phyloP scores from a whole-genome alignment of 345 rosid species.

The Hevea brasiliensis region DNA sequence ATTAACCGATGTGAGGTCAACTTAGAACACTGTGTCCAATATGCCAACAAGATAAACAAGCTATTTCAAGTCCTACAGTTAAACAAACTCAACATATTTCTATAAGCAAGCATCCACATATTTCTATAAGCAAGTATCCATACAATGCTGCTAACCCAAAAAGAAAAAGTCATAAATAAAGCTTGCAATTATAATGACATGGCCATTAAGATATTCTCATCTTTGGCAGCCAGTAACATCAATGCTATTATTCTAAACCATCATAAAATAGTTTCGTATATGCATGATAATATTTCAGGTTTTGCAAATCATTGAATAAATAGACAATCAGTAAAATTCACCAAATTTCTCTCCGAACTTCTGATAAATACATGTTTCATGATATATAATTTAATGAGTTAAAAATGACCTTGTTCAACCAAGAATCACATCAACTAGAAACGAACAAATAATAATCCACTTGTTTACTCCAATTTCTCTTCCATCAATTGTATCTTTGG shows the following conservation, averaged over 20 bases:
- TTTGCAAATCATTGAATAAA: not conserved
- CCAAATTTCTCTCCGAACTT: not conserved
- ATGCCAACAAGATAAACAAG: slow-evolving; percentile 12
- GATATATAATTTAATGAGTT: too few relatives aligned
- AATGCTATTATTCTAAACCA: not conserved
- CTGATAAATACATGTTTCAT: not conserved
- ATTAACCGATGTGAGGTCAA: slow-evolving; percentile 27
- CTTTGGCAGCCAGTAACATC: not conserved
- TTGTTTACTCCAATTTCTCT: too few relatives aligned
- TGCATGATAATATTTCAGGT: not conserved
- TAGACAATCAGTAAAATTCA: not conserved
- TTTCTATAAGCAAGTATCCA: not conserved
- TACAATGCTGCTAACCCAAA: not conserved
- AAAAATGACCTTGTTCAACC: not conserved
- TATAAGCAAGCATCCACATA: not conserved
- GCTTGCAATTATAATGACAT: not conserved
- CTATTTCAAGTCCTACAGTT: not conserved
- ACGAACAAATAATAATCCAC: too few relatives aligned
- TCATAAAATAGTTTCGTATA: too few relatives aligned
- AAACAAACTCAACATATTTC: not conserved
- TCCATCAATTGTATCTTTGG: not conserved
- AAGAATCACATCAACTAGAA: not conserved
- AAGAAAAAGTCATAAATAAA: not conserved
- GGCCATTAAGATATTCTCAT: not conserved
- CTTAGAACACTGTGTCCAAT: slow-evolving; percentile 20